Evolutionary conservation across 2,329 filamentous ascomycete species (phyloP).

Genomic region (Aspergillus vadensis): DNA sequence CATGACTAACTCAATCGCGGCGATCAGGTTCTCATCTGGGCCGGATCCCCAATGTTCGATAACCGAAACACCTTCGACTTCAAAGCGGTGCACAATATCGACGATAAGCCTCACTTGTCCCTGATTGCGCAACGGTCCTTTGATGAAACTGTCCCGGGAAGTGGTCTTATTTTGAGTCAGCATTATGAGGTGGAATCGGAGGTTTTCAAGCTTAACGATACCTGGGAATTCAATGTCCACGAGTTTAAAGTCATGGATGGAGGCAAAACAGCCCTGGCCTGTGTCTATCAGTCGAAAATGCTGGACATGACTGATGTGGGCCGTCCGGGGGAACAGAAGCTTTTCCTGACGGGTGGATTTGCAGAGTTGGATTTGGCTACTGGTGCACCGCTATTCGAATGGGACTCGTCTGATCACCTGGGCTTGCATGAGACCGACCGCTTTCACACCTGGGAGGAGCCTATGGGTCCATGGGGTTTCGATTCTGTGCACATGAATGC

Average conservation of each 20-base stretch:
- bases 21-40: conserved; percentile 44
- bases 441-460: conserved; percentile 7
- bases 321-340: conserved; percentile 28
- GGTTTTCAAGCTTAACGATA: conserved; percentile 32
- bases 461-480: conserved; percentile 24
- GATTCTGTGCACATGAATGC: conserved; percentile 45
- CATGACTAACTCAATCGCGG: neutral
- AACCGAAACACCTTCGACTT: conserved; percentile 52
- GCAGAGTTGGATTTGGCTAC: conserved; percentile 37
- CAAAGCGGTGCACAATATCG: conserved; percentile 45
- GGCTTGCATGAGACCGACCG: conserved; percentile 26
- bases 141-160: conserved; percentile 44
- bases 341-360: conserved; percentile 35
- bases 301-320: conserved; percentile 28
- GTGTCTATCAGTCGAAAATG: conserved; percentile 24
- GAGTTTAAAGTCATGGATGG: conserved; percentile 40
- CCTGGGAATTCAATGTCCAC: conserved; percentile 40
- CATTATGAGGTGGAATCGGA: conserved; percentile 48
- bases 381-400: conserved; percentile 35
- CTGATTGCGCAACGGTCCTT: conserved; percentile 39
- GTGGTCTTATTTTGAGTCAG: conserved; percentile 51
- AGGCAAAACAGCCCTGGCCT: conserved; percentile 34
- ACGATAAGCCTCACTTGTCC: conserved; percentile 49
- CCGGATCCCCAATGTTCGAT: conserved; percentile 47
- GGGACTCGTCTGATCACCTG: conserved; percentile 36